These are phyloP conservation scores for Epichloe festucae DNA, from an alignment of 2,329 filamentous ascomycete genomes.

Conservation along the genomic window DNA sequence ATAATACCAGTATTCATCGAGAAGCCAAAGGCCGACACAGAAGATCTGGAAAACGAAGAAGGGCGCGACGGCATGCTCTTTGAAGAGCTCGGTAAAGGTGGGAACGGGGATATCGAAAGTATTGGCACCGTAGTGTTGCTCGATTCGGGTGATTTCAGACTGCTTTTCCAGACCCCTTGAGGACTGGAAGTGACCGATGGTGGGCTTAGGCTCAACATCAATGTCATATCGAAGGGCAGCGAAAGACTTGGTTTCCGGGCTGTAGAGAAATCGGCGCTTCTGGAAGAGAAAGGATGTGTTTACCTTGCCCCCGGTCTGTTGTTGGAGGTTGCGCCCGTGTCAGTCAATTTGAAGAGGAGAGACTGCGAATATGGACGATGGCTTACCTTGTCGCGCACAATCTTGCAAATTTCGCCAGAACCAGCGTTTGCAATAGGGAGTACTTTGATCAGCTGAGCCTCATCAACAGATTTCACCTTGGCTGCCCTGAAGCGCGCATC, in stretches of 20 bases:
- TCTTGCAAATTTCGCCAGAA: conserved; percentile 70
- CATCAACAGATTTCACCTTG: conserved; percentile 53
- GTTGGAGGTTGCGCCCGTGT: background rate
- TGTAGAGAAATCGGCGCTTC: conserved; percentile 89
- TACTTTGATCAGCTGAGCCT: conserved; percentile 82
- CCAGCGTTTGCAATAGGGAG: conserved; percentile 84
- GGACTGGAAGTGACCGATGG: conserved; percentile 64
- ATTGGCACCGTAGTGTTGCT: conserved; percentile 91
- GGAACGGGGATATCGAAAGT: conserved; percentile 97
- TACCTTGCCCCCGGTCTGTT: conserved; percentile 54
- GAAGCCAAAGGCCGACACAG: conserved; percentile 94
- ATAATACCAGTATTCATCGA: conserved; percentile 99
- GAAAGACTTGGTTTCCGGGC: conserved; percentile 59
- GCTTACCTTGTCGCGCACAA: conserved; percentile 59
- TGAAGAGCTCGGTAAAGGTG: conserved; percentile 88
- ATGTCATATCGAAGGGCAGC: conserved; percentile 71
- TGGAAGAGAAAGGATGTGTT: conserved; percentile 90
- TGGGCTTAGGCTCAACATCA: conserved; percentile 73
- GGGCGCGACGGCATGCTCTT: conserved; percentile 94
- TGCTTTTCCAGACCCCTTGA: conserved; percentile 62
- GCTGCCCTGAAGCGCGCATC: conserved; percentile 70
- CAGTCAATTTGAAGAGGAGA: background rate
- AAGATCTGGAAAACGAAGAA: conserved; percentile 99
- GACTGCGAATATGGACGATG: background rate
- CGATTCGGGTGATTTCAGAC: conserved; percentile 64